Conservation (phyloP, 2,329 filamentous ascomycete genomes). For the Colletotrichum plurivorum region DNA sequence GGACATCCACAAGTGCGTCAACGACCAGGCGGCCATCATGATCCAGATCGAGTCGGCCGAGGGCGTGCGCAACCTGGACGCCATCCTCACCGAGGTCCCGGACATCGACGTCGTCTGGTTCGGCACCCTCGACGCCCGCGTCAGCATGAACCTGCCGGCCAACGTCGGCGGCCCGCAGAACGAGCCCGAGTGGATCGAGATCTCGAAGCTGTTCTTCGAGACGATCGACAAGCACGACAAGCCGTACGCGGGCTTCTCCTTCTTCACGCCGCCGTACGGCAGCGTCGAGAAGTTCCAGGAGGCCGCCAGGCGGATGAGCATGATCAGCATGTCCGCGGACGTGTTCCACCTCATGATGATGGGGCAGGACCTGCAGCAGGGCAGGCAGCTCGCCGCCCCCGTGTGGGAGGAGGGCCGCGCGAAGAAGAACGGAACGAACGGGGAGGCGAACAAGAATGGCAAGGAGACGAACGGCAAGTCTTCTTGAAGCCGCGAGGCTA, state of each 20-base stretch:
- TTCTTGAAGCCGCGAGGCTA: neutral
- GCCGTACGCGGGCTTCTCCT: slow-evolving; percentile 53
- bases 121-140: slow-evolving; percentile 58
- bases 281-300: slow-evolving; percentile 44
- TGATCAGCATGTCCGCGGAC: slow-evolving; percentile 44
- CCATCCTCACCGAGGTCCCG: slow-evolving; percentile 60
- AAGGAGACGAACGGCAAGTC: slow-evolving; percentile 27
- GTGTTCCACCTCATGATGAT: slow-evolving; percentile 44
- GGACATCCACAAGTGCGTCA: slow-evolving; percentile 56
- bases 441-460: slow-evolving; percentile 1
- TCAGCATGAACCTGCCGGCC: slow-evolving; percentile 59
- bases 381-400: slow-evolving; percentile 7
- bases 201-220: slow-evolving; percentile 53
- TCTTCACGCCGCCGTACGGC: slow-evolving; percentile 45
- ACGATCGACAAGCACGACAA: slow-evolving; percentile 62
- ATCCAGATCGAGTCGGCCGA: slow-evolving; percentile 62
- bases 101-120: slow-evolving; percentile 65
- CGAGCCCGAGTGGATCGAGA: slow-evolving; percentile 59
- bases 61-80: slow-evolving; percentile 63
- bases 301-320: slow-evolving; percentile 45
- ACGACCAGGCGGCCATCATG: slow-evolving; percentile 63
- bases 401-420: slow-evolving; percentile 9
- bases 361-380: slow-evolving; percentile 41
- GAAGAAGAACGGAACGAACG: slow-evolving; percentile 7
- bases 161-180: slow-evolving; percentile 47